Base-by-base conservation (phyloP, 768 basidiomycete genomes). In the Tylopilus plumbeoviolaceoides region DNA sequence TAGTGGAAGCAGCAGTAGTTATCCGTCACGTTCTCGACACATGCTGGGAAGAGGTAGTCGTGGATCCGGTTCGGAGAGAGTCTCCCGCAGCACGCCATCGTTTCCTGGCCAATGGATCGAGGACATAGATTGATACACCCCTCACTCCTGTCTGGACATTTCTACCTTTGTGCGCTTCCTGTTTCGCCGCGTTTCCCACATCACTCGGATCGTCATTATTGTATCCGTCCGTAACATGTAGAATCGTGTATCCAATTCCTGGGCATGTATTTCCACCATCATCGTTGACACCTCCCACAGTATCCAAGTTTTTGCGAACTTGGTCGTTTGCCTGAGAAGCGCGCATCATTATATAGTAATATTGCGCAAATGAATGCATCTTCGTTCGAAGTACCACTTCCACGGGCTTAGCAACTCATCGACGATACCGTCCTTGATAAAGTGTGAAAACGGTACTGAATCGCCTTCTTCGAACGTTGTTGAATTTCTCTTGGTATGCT, bases 41-140 rank as follows among this genome's bases (percentile, higher is more conserved):
- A 47, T 39, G 27, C 42, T 48, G 28, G 53, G 48, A 51, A 59
- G 57, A 44, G 28, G 43, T 21, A 56, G 40, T 46, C 67, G 46
- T 33, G 47, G 50, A 17, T 43, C 47, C 4, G 44, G 38, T n/a
- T 44, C 56, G 9, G 59, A 54, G 30, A 45, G 42, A 25, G n/a
- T 44, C 9, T 39, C 55, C 15, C 47, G 51, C n/a, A 49, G 25
- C 27, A 52, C 63, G 30, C 64, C 68, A 15, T 53, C 54, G 33
- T 63, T 71, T 38, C 70, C 70, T 2, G 71, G 70, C 18, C 68
- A 61, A 28, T 72, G 70, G 70, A 60, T 62, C 11, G 70, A 72
- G 38, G 64, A 69, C 47, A 57, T 68, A 41, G 70, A 71, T 41
- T 72, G 49, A 71, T 33, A 0, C 12, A 3, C 12, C 11, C 21